A percentile compares a stretch with the other conserved stretches of the same genome.
phyloP scores from a whole-genome alignment of 2,329 filamentous ascomycete genomes.

The Aspergillus ibericus region DNA sequence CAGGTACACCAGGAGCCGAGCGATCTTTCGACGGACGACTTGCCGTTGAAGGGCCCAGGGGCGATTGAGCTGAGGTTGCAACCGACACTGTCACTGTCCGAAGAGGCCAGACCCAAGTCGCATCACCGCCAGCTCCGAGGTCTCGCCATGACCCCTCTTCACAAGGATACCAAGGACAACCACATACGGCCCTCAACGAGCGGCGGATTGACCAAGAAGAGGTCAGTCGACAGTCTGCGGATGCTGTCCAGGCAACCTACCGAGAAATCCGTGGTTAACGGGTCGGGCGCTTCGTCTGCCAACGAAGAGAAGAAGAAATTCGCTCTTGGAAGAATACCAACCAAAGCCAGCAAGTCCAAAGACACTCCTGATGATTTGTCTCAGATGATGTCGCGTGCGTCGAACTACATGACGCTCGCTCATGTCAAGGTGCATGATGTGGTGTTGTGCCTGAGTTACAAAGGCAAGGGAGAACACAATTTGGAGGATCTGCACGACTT shows the following conservation, averaged over 20 bases:
- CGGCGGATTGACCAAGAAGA: constrained; percentile 39
- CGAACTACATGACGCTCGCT: constrained; percentile 95
- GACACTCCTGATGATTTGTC: constrained; percentile 83
- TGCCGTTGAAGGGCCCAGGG: constrained; percentile 62
- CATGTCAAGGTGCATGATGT: constrained; percentile 95
- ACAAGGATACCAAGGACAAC: constrained; percentile 31
- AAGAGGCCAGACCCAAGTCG: constrained; percentile 35
- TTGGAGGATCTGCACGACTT: constrained; percentile 97
- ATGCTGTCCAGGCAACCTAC: constrained; percentile 36
- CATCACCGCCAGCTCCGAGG: constrained; percentile 33
- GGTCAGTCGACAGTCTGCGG: constrained; percentile 44
- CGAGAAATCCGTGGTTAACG: constrained; percentile 37
- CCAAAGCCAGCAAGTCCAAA: constrained; percentile 49
- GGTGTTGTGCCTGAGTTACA: constrained; percentile 92
- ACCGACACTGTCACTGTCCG: constrained; percentile 68
- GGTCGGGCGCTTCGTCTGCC: constrained; percentile 27
- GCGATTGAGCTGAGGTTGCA: constrained; percentile 79
- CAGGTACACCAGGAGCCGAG: constrained; percentile 42
- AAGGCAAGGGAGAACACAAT: constrained; percentile 92
- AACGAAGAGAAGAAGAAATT: constrained; percentile 53
- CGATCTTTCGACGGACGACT: constrained; percentile 45
- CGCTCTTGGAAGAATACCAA: constrained; percentile 44
- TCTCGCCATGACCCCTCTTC: constrained; percentile 36
- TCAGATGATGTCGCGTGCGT: constrained; percentile 93
- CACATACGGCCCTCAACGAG: constrained; percentile 32